Evolutionary conservation across 1,139 yeast species (phyloP).

Genomic region (Lipomyces yarrowii): DNA sequence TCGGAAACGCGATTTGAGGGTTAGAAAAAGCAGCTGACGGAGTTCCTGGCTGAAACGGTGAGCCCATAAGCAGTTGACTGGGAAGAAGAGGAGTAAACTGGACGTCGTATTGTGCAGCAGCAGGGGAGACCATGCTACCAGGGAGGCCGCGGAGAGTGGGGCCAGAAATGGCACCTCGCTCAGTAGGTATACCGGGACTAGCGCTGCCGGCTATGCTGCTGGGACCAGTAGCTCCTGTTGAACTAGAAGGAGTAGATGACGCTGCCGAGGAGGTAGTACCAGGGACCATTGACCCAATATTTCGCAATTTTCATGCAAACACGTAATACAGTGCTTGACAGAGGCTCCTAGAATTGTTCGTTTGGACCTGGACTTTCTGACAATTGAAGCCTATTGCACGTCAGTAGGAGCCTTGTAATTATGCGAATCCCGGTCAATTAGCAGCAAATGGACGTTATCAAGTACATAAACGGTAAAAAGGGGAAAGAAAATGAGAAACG

Average conservation of each 20-base stretch:
- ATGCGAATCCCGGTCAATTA: neutral
- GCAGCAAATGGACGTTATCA: neutral
- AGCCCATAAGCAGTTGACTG: constrained; percentile 63
- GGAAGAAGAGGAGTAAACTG: constrained; percentile 64
- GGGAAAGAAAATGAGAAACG: neutral
- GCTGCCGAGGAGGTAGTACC: constrained; percentile 5
- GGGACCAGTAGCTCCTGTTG: neutral
- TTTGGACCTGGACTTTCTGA: too few relatives aligned
- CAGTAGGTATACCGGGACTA: neutral
- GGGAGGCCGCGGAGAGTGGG: constrained; percentile 2
- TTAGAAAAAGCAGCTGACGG: constrained; percentile 40
- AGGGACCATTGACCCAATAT: neutral
- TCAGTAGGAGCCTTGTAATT: neutral
- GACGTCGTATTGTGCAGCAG: constrained; percentile 42
- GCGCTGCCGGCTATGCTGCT: constrained; percentile 1
- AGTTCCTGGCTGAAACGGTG: constrained; percentile 61
- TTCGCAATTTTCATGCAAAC: neutral
- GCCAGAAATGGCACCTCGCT: constrained; percentile 10
- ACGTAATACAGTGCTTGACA: neutral
- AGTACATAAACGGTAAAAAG: neutral
- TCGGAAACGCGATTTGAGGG: constrained; percentile 37
- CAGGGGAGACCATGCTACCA: constrained; percentile 33
- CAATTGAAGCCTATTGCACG: neutral
- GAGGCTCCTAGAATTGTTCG: neutral
- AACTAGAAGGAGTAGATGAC: constrained; percentile 1